Base-by-base conservation (phyloP, 139 green algal genomes). In the Bryopsis sp. region DNA sequence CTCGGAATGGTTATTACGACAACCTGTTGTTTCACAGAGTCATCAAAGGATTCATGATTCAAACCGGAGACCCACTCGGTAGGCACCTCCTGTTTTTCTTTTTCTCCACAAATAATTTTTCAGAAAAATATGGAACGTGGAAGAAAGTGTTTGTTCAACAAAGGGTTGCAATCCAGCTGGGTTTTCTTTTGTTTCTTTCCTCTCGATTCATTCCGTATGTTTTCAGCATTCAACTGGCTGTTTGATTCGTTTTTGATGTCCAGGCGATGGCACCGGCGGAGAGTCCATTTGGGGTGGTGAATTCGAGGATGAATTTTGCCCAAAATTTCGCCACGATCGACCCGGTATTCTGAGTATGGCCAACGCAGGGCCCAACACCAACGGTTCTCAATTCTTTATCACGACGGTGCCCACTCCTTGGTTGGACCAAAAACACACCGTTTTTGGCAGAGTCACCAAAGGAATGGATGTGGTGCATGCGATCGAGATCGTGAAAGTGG, bases 11-110 rank as follows among this genome's bases (percentile, higher is more conserved):
- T 19, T 99, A 98, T 77, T 98, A 96, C 48, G 89, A 98, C 68
- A 78, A 73, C 36, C 74, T 97, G 46, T 81, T 95, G 62, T 95
- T 98, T 82, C 95, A 99, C 78, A 79, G 94, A 11, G 86, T 99
- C 11, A 98, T 99, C 74, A 96, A 97, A 77, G 89, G 89, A 48
- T 99, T 99, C 90, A 97, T 97, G 92, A 70, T 97, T 8, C 93
- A 98, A 72, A 95, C 88, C 2, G 92, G 92, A 11, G 87, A 93
- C 67, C 87, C 87, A 4, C 66, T 89, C 8, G 85, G 84, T 87
- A 48, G 33, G 75, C 32, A 8, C 43, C 43, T 54, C 15, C 43
- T 26, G 43, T 19, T 19, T 26, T n/a, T n/a, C 43, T 54, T 19
- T 54, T 54, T 54, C 15, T 11, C 43, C 43, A 54, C 43, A 54